Base-by-base conservation (phyloP, 257 asterid genomes). In the Eucommia ulmoides region DNA sequence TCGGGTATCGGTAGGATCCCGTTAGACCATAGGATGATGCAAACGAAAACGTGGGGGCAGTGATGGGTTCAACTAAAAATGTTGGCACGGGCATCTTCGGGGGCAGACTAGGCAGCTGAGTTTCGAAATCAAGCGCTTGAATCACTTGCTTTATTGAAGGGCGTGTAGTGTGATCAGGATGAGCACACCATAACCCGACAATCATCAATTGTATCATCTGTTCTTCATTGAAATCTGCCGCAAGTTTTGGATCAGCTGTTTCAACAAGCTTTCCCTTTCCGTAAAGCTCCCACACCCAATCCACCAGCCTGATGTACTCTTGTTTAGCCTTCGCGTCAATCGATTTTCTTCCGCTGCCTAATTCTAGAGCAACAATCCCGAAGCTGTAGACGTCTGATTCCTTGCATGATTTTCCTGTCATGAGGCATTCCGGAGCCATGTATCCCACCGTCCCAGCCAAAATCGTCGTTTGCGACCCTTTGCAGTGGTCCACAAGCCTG, bases 141-240 rank as follows among this genome's bases (percentile, higher is more conserved):
- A 35, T 23, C 0, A 52, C 70, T 55, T 60, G 64, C 55, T 55
- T 20, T 7, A 64, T 61, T 1, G 67, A 20, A 7, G 79, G 73
- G 17, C 73, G 51, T 0, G 11, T 16, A 8, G 1, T 44, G 0
- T 19, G 21, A 22, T 61, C 59, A 0, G 73, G 79, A 19, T 68
- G 75, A 24, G 69, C 64, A 42, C 73, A 73, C 75, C 75, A 73
- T 16, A 73, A 47, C 51, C 71, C 77, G 0, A 54, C 73, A 3
- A 50, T 23, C n/a, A n/a, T n/a, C n/a, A n/a, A n/a, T n/a, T n/a
- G n/a, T n/a, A n/a, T n/a, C n/a, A n/a, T n/a, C n/a, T 68, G 45
- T 8, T 49, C 11, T 10, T 3, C 48, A 0, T 67, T 58, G 19
- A 23, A 58, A 3, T 35, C 46, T 14, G 29, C 2, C 6, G 19